A percentile compares a stretch with the other conserved stretches of the same genome.
phyloP scores from a whole-genome alignment of 2,329 filamentous ascomycete genomes.

The Fusarium anthophilum region DNA sequence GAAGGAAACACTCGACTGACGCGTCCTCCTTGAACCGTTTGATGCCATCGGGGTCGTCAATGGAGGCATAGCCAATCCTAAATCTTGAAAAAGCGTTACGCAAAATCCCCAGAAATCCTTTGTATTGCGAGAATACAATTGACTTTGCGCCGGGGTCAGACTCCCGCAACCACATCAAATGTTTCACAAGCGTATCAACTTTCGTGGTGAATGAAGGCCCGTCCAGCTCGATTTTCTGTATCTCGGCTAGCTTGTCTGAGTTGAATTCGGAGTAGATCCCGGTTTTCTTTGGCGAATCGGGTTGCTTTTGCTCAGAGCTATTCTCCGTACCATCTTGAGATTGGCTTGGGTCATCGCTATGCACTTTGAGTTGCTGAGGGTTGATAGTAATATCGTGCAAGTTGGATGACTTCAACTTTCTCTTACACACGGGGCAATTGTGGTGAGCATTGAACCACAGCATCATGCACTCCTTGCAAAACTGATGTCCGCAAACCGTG shows the following conservation, averaged over 20 bases:
- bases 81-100: constrained; percentile 74
- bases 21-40: constrained; percentile 80
- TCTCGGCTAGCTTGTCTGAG: constrained; percentile 75
- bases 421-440: constrained; percentile 89
- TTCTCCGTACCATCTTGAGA: constrained; percentile 5
- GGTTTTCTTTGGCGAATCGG: constrained; percentile 45
- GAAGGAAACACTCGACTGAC: constrained; percentile 80
- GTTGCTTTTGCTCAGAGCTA: constrained; percentile 26
- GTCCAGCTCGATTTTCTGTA: constrained; percentile 81
- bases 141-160: constrained; percentile 89
- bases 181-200: constrained; percentile 82
- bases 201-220: constrained; percentile 86
- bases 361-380: constrained; percentile 75
- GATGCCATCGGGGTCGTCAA: constrained; percentile 75
- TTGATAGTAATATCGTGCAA: constrained; percentile 89
- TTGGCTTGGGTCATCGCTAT: constrained; percentile 47
- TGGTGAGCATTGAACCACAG: constrained; percentile 79
- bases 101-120: constrained; percentile 81
- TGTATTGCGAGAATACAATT: constrained; percentile 91
- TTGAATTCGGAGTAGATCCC: constrained; percentile 83
- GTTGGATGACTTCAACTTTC: constrained; percentile 68
- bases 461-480: constrained; percentile 87
- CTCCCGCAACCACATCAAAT: constrained; percentile 85
- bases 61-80: constrained; percentile 76
- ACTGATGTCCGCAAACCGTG: constrained; percentile 91